Base-by-base conservation (phyloP, 2,329 filamentous ascomycete species). In the Claviceps paspali region DNA sequence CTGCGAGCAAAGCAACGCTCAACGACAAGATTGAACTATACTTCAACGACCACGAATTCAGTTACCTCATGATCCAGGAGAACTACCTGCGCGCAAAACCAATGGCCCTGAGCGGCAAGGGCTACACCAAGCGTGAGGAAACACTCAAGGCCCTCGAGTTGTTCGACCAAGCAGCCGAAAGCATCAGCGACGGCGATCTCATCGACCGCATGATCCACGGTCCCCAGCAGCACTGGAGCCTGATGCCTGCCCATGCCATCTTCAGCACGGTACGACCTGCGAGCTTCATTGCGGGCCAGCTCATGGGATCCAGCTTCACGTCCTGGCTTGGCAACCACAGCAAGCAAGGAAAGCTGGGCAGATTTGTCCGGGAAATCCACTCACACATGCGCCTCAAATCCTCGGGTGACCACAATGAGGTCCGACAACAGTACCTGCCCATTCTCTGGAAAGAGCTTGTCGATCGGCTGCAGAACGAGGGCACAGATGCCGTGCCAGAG, bases 11-110 rank as follows among this genome's bases (percentile, higher is more conserved):
- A 47, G 67, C 83, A 3, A 93, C 85, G 0, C 64, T 98, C 26
- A 96, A 96, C 54, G 88, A 98, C 57, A 98, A 98, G 67, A 91
- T 92, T 44, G 88, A 98, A 60, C 74, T 98, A 2, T 98, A 98
- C 58, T 98, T 98, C 67, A 96, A 98, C 56, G 91, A 98, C 50
- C 91, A 98, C 52, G 91, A 98, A 50, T 93, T 96, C 61, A 95
- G 86, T 51, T 91, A 79, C 52, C 67, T 98, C 37, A 96, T 98
- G 91, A 77, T 98, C 33, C 91, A 98, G 55, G 92, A 98, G 57
- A 98, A 98, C 53, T 98, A 98, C 49, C 68, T 98, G 10, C 80
- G 76, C 44, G 86, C 85, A 2, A 83, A 78, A 42, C 91, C 91
- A 3, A 68, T 77, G 42, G 67, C 59, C 4, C 63, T 82, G 3